Base-by-base conservation (phyloP, 805 yeast genomes). In the Schwanniomyces pseudopolymorphus region DNA sequence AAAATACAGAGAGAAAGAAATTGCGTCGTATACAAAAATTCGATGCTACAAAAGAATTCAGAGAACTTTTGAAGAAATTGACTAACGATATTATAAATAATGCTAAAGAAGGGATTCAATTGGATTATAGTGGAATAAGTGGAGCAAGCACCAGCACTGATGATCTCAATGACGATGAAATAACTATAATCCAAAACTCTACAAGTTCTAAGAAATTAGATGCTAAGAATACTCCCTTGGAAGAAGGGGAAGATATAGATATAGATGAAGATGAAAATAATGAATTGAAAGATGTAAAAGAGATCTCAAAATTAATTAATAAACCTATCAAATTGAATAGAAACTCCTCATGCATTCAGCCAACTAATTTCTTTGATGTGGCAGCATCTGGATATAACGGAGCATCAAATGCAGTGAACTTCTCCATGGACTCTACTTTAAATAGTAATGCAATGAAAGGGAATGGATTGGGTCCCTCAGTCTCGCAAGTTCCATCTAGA, bases 391-490 rank as follows among this genome's bases (percentile, higher is more conserved):
- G 74, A 2, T 67, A 58, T 52, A 72, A 72, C 44, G 77, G 76
- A 3, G 74, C 75, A 2, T 71, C 76, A n/a, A 70, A 68, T 40
- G 74, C 77, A 9, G 52, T 64, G 43, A 69, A 61, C 42, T 61
- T 67, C 41, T 69, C 75, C 6, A 64, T 72, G 64, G 77, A 72
- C 46, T 66, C 77, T 11, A 59, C 67, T 3, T 54, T 67, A 35
- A 66, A 67, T 44, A 63, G 70, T 45, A 66, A 57, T 39, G 67
- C 70, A 5, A 58, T 57, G 21, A 51, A 63, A 11, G 79, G 79
- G 10, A 83, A 83, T 58, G 87, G 88, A 0, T 61, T 82, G 28
- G 86, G 84, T 0, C 85, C 88, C 3, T 70, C 78, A 20, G 75
- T 75, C 27, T 77, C 87, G 2, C 77, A 78, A 44, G 84, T 80